Evolutionary conservation across 2,329 filamentous ascomycete species (phyloP), one percentile per base, ranked within the genome.

Genomic region (Aspergillus sp.): DNA sequence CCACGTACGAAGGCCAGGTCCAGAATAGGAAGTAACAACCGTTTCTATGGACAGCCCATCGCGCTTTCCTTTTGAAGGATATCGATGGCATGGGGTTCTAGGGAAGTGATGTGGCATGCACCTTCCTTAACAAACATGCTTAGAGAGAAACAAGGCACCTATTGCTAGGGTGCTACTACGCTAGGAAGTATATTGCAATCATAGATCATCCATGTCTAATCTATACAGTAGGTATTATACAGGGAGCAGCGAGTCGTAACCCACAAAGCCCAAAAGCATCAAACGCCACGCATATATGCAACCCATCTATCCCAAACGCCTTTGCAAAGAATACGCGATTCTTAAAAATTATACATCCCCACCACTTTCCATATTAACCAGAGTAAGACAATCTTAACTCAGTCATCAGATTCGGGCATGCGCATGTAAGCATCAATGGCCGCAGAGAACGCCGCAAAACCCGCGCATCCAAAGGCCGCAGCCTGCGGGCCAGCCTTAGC

Each of bases 391-490:
- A 11, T 30, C 26, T 30, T 9, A 30, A 30, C 17, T 53, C 34
- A 59, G 11, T 30, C 26, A 1, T 30, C 61, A 36, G 85, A 64
- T 57, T 70, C 70, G 11, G 89, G 89, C 81, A 89, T 88, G 67
- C 90, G 79, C 91, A 97, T 91, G 73, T 91, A 97, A 36, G 86
- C 86, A 81, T 98, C 93, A 72, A 98, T 97, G 0, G 93, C 93
- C 13, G 90, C 87, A 73, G 87, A 90, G 68, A 98, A 98, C 1
- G 91, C 93, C 56, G 95, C 95, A 75, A 99, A 99, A 1, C 93
- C 95, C 12, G 86, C 89, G 74, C 93, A 98, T 1, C 95, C 95
- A 4, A 96, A 83, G 2, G 87, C 88, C 49, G 91, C 89, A 32
- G 93, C 95, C 78, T 95, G 90, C 7, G 95, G 95, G 0, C 95